phyloP scores from a whole-genome alignment of 2,329 filamentous ascomycete genomes.

The Penicillium sclerotigenum region DNA sequence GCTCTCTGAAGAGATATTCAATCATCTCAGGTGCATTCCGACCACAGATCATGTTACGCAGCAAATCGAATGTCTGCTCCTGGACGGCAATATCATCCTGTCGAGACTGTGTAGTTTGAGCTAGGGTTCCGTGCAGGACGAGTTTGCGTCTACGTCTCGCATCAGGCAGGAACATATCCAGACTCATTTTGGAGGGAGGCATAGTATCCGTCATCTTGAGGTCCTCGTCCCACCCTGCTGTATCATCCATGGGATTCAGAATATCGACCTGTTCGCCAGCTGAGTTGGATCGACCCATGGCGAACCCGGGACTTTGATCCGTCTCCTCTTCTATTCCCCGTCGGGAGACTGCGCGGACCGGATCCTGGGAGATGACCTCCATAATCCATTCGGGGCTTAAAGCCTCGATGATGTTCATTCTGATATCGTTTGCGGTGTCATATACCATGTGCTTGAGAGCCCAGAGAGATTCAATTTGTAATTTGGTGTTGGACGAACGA shows the following conservation, averaged over 20 bases:
- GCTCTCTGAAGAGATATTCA: constrained; percentile 71
- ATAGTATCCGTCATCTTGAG: constrained; percentile 36
- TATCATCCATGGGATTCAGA: constrained; percentile 51
- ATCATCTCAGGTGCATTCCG: constrained; percentile 67
- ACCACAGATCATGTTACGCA: constrained; percentile 82
- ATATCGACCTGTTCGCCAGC: constrained; percentile 60
- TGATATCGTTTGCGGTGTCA: constrained; percentile 66
- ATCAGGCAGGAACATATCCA: constrained; percentile 39
- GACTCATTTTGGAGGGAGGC: constrained; percentile 41
- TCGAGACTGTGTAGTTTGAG: constrained; percentile 64
- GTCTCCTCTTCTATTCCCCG: constrained; percentile 33
- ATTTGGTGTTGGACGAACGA: constrained; percentile 71
- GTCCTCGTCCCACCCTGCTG: constrained; percentile 31
- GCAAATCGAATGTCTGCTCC: constrained; percentile 83
- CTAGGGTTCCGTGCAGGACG: constrained; percentile 62
- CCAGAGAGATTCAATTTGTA: constrained; percentile 86
- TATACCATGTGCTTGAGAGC: constrained; percentile 86
- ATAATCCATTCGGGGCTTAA: constrained; percentile 78
- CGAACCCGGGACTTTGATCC: constrained; percentile 35
- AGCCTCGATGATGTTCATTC: constrained; percentile 73
- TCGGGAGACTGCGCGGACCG: constrained; percentile 29
- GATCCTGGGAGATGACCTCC: constrained; percentile 66
- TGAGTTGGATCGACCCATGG: constrained; percentile 58
- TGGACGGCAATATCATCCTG: constrained; percentile 82
- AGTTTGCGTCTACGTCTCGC: constrained; percentile 42